Percentiles rank a stretch among this genome's conserved stretches.
Conservation (phyloP, 1,139 yeast genomes). For the Saccharomycopsis phalli region DNA sequence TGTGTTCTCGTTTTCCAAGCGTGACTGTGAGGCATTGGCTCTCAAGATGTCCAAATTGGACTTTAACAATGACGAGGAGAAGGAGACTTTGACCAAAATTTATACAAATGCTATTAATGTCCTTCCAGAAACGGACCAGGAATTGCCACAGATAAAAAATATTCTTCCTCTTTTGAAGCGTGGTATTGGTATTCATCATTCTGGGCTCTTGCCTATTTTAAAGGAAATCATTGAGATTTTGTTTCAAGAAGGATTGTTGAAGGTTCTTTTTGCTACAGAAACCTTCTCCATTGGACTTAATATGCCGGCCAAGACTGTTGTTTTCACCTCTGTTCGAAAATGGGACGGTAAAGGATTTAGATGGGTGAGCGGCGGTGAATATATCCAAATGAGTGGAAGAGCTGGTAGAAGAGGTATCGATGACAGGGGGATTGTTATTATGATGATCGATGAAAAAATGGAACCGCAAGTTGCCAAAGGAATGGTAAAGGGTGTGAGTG, state of each 20-base stretch:
- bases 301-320: constrained; percentile 98
- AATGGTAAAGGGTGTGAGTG: constrained; percentile 98
- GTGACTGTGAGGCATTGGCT: constrained; percentile 93
- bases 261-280: constrained; percentile 94
- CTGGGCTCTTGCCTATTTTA: constrained; percentile 89
- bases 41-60: constrained; percentile 91
- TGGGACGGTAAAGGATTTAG: constrained; percentile 97
- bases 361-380: constrained; percentile 99
- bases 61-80: constrained; percentile 86
- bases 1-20: constrained; percentile 91
- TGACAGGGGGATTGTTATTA: constrained; percentile 96
- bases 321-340: constrained; percentile 92
- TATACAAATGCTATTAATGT: constrained; percentile 82
- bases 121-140: constrained; percentile 83
- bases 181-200: constrained; percentile 98
- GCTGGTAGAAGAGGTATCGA: constrained; percentile 99
- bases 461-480: constrained; percentile 99
- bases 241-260: constrained; percentile 92
- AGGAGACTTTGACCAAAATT: constrained; percentile 80
- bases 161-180: constrained; percentile 79
- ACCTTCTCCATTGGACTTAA: constrained; percentile 97
- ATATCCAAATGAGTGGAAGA: constrained; percentile 98
- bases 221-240: constrained; percentile 95
- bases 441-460: constrained; percentile 99
- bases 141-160: constrained; percentile 88